Conservation (phyloP, 495 filamentous ascomycete species). For the Darksidea phi region DNA sequence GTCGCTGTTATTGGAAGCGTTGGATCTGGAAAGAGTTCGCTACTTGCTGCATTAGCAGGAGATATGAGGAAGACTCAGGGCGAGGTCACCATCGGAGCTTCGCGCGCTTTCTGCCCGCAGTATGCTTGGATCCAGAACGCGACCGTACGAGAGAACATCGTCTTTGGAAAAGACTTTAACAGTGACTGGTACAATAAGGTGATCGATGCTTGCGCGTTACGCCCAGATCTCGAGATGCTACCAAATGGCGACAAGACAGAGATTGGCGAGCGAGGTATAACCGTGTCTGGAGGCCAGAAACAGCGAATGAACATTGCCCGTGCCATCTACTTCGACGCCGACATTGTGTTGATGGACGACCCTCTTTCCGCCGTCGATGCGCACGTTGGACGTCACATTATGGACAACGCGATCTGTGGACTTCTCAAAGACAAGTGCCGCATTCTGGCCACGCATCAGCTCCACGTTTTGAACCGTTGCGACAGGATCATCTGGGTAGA, state of each 20-base stretch:
- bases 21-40: constrained; percentile 86
- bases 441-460: constrained; percentile 90
- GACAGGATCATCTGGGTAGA: constrained; percentile 92
- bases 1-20: constrained; percentile 89
- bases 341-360: constrained; percentile 55
- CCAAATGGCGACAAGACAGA: constrained; percentile 70
- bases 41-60: constrained; percentile 85
- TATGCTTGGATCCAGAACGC: constrained; percentile 98
- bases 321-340: constrained; percentile 55
- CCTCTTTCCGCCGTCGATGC: constrained; percentile 55
- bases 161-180: constrained; percentile 81
- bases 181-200: constrained; percentile 61
- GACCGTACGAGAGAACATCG: constrained; percentile 79
- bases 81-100: constrained; percentile 68
- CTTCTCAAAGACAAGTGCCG: constrained; percentile 84
- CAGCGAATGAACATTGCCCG: constrained; percentile 67
- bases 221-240: constrained; percentile 72
- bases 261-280: constrained; percentile 78
- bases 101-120: constrained; percentile 86
- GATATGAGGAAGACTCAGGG: constrained; percentile 88
- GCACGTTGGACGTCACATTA: constrained; percentile 79
- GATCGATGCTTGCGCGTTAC: constrained; percentile 66
- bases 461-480: constrained; percentile 86
- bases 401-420: constrained; percentile 91
- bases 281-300: constrained; percentile 80